Evolutionary conservation across 768 basidiomycete species (phyloP).

Genomic region (Leccinum truebloodii): DNA sequence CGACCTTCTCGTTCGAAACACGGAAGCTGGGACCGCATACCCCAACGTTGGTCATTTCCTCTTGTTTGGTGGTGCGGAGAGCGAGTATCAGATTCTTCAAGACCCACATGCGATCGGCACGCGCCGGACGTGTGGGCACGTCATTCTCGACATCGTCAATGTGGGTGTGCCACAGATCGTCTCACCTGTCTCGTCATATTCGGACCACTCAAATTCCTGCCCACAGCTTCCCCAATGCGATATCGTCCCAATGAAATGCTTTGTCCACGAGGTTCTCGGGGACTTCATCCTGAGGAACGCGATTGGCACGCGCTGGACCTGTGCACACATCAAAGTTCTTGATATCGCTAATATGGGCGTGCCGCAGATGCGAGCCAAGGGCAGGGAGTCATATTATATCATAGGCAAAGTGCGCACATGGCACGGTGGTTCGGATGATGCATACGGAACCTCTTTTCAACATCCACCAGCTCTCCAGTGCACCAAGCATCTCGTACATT

Average conservation of each 20-base stretch:
- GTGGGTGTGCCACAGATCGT: constrained; percentile 55
- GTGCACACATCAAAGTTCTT: no score
- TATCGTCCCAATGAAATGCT: constrained; percentile 64
- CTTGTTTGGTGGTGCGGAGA: constrained; percentile 66
- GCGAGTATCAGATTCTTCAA: constrained; percentile 69
- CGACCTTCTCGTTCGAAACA: constrained; percentile 79
- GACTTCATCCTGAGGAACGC: no score
- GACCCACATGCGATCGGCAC: constrained; percentile 77
- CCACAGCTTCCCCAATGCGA: constrained; percentile 29
- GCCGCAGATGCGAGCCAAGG: no score
- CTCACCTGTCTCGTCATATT: constrained; percentile 33
- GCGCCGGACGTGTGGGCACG: constrained; percentile 72
- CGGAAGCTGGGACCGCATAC: constrained; percentile 56
- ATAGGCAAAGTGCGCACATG: no score
- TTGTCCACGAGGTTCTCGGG: constrained; percentile 81
- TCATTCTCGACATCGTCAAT: constrained; percentile 77
- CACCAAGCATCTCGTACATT: no score
- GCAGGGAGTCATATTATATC: no score
- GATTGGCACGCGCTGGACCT: no score
- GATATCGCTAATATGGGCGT: no score
- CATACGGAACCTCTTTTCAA: no score
- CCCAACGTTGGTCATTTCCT: constrained; percentile 90
- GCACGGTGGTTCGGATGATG: no score
- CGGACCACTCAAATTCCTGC: constrained; percentile 16
- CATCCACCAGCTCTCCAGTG: no score